Base-by-base conservation (phyloP, 257 asterid species). In the Solanum pimpinellifolium region DNA sequence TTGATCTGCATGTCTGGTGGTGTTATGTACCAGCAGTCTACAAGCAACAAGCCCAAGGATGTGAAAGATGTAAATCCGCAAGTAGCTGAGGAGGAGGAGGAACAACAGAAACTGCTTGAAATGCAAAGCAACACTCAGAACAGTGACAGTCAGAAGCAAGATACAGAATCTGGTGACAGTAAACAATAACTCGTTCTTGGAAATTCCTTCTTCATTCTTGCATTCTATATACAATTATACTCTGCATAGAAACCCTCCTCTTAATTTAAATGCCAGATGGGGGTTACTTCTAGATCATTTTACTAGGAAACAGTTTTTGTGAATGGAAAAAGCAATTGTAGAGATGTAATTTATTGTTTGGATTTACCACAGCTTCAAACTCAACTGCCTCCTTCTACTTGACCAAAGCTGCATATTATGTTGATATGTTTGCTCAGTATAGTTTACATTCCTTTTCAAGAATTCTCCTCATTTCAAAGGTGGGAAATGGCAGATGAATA, bases 1-100 rank as follows among this genome's bases (percentile, higher is more conserved):
- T 88, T 96, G 92, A 92, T 95, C 87, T 96, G 99, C 91, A 96
- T 96, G 99, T 56, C 86, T 78, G 99, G 98, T 42, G 99, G 99
- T 56, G 59, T 95, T 44, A 35, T 96, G 96, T 96, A 96, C 90
- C 98, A 96, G 76, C 98, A 92, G 87, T 96, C 98, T 25, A 91
- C 96, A 23, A 95, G 93, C 91, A 91, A 87, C 74, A 92, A 92
- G 83, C 87, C 94, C 49, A 89, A 92, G 82, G 91, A 88, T 13
- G 92, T 66, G 8, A 89, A 86, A 88, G 96, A 91, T 84, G 92
- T 89, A 4, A 81, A 81, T 86, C 87, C 87, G 76, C 92, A 66
- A 87, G 92, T 86, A 89, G 86, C 86, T 80, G 94, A 92, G 20
- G 98, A 93, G 88, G 62, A 56, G n/a, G 85, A 47, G 85, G 98